Evolutionary conservation across 495 filamentous ascomycete species (phyloP), one percentile per base, ranked within the genome.

Genomic region (Amniculicola lignicola): DNA sequence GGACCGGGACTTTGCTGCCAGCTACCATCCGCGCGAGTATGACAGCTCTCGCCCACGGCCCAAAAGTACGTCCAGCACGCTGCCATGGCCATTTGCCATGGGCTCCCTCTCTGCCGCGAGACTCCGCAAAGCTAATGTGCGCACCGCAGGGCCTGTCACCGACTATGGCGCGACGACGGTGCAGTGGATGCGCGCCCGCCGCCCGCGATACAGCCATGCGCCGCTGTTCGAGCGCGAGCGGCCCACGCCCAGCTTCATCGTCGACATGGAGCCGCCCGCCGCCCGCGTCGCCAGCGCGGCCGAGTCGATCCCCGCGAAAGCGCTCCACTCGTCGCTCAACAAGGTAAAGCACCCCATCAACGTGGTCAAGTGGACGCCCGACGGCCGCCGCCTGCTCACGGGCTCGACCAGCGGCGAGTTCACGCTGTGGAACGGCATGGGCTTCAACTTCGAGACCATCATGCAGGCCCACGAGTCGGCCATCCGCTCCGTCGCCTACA

Each of bases 361-460:
- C 36, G 88, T 96, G n/a, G 90, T 98, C 38, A 78, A 87, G 73
- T 98, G 93, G 93, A 98, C 93, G 2, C 93, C 93, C 0, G 93
- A 98, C 73, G 93, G 93, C 31, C 82, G 93, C 56, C 77, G 93
- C 55, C 72, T 98, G 39, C 77, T 98, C 64, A 97, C 93, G 0
- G 93, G 88, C 18, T 92, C 89, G 1, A 92, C 89, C 67, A 97
- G 91, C 64, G 93, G 93, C 51, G 93, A 98, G 69, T 98, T 98
- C 63, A 98, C 94, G 41, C 73, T 98, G 3, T 98, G 93, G 93
- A 98, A 98, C 69, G 93, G 93, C 53, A 96, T 89, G 40, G 93
- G 89, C 0, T 98, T 98, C 77, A 98, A 98, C 68, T 98, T 98
- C 64, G 93, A 98, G 74, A 98, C 93, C 1, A 96, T 96, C 33